Evolutionary conservation across 164 flowering plant genomes (phyloP).

Genomic region (Umbellularia californica): DNA sequence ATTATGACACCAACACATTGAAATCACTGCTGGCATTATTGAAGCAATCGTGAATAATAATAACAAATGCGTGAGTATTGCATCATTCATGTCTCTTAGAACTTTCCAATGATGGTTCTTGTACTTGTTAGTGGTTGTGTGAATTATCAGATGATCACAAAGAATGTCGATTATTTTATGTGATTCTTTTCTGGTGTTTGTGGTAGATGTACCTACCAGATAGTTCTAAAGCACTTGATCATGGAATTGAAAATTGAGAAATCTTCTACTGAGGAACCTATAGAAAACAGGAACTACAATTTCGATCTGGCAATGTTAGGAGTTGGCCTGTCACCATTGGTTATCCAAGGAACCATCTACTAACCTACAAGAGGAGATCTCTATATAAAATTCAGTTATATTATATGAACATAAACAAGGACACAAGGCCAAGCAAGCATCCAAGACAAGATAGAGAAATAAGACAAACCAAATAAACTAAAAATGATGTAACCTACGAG

Average conservation of each 20-base stretch:
- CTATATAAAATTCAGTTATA: no score
- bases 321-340: not conserved
- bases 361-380: not conserved
- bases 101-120: not conserved
- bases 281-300: no score
- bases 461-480: no score
- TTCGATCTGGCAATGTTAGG: not conserved
- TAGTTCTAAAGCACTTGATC: no score
- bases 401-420: no score
- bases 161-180: not conserved
- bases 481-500: not conserved
- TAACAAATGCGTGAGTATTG: not conserved
- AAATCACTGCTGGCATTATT: not conserved
- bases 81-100: not conserved
- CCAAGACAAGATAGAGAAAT: no score
- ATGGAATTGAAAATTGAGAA: no score
- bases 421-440: no score
- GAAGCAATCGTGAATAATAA: not conserved
- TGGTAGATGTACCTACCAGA: no score
- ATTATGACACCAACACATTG: not conserved
- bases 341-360: not conserved
- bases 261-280: no score
- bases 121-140: no score
- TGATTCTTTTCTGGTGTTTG: no score
- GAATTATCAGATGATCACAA: not conserved